Conservation (phyloP, 73 alveolate species). For the Durusdinium trenchii region DNA sequence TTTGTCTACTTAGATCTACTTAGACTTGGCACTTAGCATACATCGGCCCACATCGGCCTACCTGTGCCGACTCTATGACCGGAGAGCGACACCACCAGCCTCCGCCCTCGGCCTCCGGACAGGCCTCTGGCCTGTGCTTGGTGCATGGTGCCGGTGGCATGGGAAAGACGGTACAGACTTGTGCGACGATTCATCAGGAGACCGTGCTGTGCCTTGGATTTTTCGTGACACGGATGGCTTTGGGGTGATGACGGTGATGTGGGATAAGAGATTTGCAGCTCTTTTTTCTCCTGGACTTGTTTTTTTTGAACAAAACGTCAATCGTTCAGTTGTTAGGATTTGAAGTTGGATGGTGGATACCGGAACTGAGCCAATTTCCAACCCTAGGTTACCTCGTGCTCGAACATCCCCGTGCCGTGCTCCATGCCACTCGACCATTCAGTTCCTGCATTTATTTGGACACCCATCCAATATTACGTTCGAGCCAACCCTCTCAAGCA, state of each 20-base stretch:
- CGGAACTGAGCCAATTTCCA: background rate
- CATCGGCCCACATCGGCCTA: too few relatives aligned
- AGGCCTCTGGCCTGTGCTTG: slow-evolving; percentile 75
- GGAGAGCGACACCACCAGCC: background rate
- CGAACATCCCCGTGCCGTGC: too few relatives aligned
- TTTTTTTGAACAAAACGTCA: background rate
- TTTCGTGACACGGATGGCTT: background rate
- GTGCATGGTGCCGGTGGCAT: slow-evolving; percentile 95
- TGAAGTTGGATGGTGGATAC: background rate
- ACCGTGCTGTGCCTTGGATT: slow-evolving; percentile 10
- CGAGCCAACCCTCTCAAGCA: too few relatives aligned
- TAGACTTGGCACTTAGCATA: too few relatives aligned
- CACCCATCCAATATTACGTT: too few relatives aligned
- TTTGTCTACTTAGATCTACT: too few relatives aligned
- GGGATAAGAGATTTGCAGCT: background rate
- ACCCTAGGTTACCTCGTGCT: background rate
- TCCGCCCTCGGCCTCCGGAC: background rate
- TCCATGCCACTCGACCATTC: too few relatives aligned
- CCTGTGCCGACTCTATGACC: too few relatives aligned
- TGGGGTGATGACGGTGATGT: background rate
- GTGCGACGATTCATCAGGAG: slow-evolving; percentile 64
- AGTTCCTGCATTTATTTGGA: too few relatives aligned
- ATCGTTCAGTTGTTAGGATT: background rate
- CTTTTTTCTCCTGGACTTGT: background rate
- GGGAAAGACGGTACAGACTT: slow-evolving; percentile 90